Percentiles rank a stretch among this genome's conserved stretches.
Evolutionary conservation across 805 yeast genomes (phyloP).

Genomic region (Cyberlindnera amylophila): DNA sequence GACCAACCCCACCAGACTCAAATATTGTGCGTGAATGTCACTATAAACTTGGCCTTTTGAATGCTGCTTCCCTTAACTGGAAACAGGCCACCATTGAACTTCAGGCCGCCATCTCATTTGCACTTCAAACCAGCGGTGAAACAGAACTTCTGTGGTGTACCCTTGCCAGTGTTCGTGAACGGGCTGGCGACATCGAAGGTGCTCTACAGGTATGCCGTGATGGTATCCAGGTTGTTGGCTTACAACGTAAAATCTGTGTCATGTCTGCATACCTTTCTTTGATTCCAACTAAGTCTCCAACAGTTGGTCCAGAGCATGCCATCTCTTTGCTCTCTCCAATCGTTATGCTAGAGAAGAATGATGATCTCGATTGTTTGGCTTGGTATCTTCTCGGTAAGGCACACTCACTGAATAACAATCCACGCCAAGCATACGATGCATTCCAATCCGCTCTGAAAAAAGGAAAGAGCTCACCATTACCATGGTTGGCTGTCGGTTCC

Average conservation of each 20-base stretch:
- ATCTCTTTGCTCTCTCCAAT: conserved; percentile 30
- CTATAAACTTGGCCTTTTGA: conserved; percentile 53
- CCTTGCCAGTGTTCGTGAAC: conserved; percentile 46
- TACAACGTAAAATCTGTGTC: conserved; percentile 41
- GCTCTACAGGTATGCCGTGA: conserved; percentile 48
- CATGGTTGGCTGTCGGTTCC: conserved; percentile 66
- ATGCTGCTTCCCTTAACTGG: conserved; percentile 46
- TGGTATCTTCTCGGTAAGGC: conserved; percentile 54
- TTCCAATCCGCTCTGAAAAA: conserved; percentile 51
- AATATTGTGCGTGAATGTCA: conserved; percentile 49
- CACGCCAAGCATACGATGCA: conserved; percentile 50
- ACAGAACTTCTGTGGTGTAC: conserved; percentile 45
- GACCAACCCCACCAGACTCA: conserved; percentile 33
- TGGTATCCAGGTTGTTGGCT: conserved; percentile 43
- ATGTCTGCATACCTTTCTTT: conserved; percentile 51
- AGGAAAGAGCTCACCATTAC: conserved; percentile 50
- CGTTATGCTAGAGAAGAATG: conserved; percentile 12
- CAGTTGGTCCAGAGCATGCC: conserved; percentile 33
- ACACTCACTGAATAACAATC: conserved; percentile 41
- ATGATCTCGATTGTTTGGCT: conserved; percentile 47
- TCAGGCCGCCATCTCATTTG: conserved; percentile 40
- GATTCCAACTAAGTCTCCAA: conserved; percentile 28
- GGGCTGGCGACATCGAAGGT: conserved; percentile 40
- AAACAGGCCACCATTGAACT: conserved; percentile 49
- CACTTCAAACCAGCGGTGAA: conserved; percentile 12